Evolutionary conservation across 176 grass and related monocot species (phyloP).

Genomic region (Ensete glaucum): DNA sequence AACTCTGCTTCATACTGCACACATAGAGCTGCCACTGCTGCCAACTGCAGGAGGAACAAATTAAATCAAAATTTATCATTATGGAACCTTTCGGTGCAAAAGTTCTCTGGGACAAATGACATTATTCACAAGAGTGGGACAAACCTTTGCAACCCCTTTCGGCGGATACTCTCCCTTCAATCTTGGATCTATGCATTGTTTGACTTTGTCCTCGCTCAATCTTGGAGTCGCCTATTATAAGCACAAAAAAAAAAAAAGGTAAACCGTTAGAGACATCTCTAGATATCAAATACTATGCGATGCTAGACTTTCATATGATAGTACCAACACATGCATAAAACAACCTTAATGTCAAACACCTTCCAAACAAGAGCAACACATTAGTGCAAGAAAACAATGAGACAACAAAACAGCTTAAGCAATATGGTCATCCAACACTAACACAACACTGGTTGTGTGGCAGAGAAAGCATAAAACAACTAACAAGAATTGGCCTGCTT

Average conservation of each 20-base stretch:
- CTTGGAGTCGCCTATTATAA: background rate
- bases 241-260: too few relatives aligned
- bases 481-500: too few relatives aligned
- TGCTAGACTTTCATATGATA: too few relatives aligned
- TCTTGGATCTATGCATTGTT: conserved; percentile 7
- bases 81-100: background rate
- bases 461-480: too few relatives aligned
- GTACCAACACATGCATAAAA: background rate
- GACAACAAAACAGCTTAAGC: too few relatives aligned
- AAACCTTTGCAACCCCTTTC: conserved; percentile 5
- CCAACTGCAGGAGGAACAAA: background rate
- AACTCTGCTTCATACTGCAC: conserved; percentile 6
- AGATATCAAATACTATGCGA: too few relatives aligned
- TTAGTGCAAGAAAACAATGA: too few relatives aligned
- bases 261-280: too few relatives aligned
- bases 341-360: background rate
- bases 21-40: conserved; percentile 3
- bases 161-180: conserved; percentile 1
- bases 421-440: too few relatives aligned
- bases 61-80: background rate
- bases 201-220: conserved; percentile 3
- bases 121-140: background rate
- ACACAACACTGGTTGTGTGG: too few relatives aligned
- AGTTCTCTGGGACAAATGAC: background rate
- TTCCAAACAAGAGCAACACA: too few relatives aligned